A percentile compares a stretch with the other conserved stretches of the same genome.
Evolutionary conservation across 495 filamentous ascomycete species (phyloP).

Genomic region (Neurospora intermedia): DNA sequence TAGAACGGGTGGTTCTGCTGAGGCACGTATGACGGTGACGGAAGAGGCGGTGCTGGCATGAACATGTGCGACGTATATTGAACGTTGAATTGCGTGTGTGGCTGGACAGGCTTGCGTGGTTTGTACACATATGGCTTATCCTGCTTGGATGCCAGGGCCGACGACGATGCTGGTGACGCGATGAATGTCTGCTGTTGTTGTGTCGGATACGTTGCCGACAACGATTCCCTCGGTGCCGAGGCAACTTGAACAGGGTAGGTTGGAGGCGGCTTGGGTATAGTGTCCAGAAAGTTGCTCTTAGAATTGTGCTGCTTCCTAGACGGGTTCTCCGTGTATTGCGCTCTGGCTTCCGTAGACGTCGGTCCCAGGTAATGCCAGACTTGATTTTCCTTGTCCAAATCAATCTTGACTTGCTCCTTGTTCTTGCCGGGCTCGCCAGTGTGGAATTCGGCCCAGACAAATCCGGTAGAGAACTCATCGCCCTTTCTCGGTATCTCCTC

Average conservation of each 20-base stretch:
- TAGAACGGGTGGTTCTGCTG: slow-evolving; percentile 10
- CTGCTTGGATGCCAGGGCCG: slow-evolving; percentile 11
- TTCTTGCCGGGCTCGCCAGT: slow-evolving; percentile 38
- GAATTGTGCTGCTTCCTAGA: slow-evolving; percentile 41
- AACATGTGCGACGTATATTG: slow-evolving; percentile 32
- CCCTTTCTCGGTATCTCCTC: slow-evolving; percentile 57
- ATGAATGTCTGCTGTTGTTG: not conserved
- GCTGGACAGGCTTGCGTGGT: slow-evolving; percentile 30
- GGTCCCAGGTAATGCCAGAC: slow-evolving; percentile 86
- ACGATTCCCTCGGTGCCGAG: slow-evolving; percentile 9
- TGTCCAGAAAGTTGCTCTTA: slow-evolving; percentile 54
- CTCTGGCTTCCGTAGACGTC: slow-evolving; percentile 81
- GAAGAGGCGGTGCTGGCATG: slow-evolving; percentile 18
- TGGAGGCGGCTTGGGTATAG: slow-evolving; percentile 41
- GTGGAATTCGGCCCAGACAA: slow-evolving; percentile 78
- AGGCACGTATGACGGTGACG: not conserved
- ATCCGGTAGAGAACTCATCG: slow-evolving; percentile 55
- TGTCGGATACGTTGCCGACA: slow-evolving; percentile 7
- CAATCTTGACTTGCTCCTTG: slow-evolving; percentile 42
- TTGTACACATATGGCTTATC: slow-evolving; percentile 46
- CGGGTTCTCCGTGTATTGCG: slow-evolving; percentile 82
- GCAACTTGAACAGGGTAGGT: slow-evolving; percentile 8
- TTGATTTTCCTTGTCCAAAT: slow-evolving; percentile 57
- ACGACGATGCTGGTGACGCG: not conserved
- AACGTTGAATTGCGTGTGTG: slow-evolving; percentile 21